Base-by-base conservation (phyloP, 306 rosid species). In the Vicia villosa region DNA sequence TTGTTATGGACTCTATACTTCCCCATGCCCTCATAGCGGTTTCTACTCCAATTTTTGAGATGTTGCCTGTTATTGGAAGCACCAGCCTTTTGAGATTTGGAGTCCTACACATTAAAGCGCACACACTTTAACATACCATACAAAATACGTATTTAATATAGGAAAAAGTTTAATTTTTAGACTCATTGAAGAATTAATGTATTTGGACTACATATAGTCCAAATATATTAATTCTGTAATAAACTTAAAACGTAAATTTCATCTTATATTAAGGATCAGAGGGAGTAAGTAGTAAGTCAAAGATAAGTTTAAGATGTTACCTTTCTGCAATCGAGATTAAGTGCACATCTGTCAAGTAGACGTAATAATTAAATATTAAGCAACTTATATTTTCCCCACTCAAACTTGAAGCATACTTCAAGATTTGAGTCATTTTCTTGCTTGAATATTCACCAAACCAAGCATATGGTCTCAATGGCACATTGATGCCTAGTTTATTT, bases 1-100 rank as follows among this genome's bases (percentile, higher is more conserved):
- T 3, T 0, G 83, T 74, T 15, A 82, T n/a, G 41, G 81, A 79
- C 49, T 77, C 77, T 14, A 85, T 83, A 0, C 63, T 55, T 41
- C 7, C 11, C 84, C 86, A 76, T 22, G 7, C 17, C 37, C 14
- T 63, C 59, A 74, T 51, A 10, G 74, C 86, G 1, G 5, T 11
- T 1, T 47, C 2, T 0, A 68, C 3, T 47, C 63, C 83, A 4
- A 0, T 2, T 8, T 16, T 19, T 41, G 78, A 3, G 5, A 74
- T 0, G 0, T 3, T 1, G 6, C 61, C 66, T 14, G 49, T 19
- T 0, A 4, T 0, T 11, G 87, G 80, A n/a, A 82, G 74, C 43
- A 77, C 78, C 15, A 80, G 0, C 16, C 47, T 42, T 38, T 38
- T 38, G 13, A 38, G 42, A 38, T 38, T 38, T 1, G 42, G 11